Percentiles rank a stretch among this genome's conserved stretches.
phyloP scores from a whole-genome alignment of 2,329 filamentous ascomycete species.

The Pseudogymnoascus sp. region DNA sequence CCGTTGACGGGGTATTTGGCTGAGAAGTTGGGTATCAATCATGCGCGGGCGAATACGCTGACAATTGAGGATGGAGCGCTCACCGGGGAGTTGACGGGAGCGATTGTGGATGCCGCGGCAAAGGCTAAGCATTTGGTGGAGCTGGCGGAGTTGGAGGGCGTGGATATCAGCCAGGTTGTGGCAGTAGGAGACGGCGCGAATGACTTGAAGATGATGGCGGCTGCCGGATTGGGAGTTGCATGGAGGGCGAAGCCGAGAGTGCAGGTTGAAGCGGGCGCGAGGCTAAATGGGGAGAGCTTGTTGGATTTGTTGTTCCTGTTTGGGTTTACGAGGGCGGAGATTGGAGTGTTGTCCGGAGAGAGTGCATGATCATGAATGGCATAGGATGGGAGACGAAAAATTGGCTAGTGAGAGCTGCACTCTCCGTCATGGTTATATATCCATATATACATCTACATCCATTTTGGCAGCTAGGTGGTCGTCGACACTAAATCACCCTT shows the following conservation, averaged over 20 bases:
- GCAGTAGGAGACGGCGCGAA: constrained; percentile 79
- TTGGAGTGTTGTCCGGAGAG: constrained; percentile 25
- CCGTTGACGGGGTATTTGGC: constrained; percentile 85
- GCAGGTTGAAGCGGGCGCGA: constrained; percentile 66
- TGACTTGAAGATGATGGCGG: constrained; percentile 70
- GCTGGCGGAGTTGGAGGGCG: constrained; percentile 60
- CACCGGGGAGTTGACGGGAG: constrained; percentile 64
- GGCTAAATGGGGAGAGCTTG: constrained; percentile 63
- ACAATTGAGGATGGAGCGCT: constrained; percentile 53
- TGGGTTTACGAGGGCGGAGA: constrained; percentile 61
- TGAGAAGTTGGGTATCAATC: constrained; percentile 70
- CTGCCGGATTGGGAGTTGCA: constrained; percentile 68
- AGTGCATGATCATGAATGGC: not conserved
- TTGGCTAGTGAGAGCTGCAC: not conserved
- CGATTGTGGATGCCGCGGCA: constrained; percentile 68
- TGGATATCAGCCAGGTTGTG: constrained; percentile 59
- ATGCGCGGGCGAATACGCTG: constrained; percentile 82
- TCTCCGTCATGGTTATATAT: not conserved
- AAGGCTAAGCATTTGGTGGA: constrained; percentile 65
- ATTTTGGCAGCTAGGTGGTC: too few species aligned
- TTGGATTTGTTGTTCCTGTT: constrained; percentile 67
- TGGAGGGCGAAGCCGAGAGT: constrained; percentile 81
- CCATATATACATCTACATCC: not conserved
- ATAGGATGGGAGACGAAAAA: not conserved
- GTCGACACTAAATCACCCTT: too few species aligned